Evolutionary conservation across 2,329 filamentous ascomycete species (phyloP).

Genomic region (Apiospora malaysiana): DNA sequence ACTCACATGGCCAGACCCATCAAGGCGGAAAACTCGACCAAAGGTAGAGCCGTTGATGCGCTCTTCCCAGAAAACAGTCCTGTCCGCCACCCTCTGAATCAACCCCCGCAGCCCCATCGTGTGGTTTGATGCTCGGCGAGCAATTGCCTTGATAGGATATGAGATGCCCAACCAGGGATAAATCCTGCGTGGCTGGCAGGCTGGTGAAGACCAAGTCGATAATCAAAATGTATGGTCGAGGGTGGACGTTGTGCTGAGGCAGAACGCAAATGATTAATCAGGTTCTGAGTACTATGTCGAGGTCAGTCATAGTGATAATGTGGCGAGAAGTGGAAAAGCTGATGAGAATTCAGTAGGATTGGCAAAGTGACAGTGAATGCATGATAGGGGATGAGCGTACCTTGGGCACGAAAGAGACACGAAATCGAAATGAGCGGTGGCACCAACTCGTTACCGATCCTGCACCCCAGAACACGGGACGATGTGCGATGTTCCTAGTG

Average conservation of each 20-base stretch:
- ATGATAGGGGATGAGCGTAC: background rate
- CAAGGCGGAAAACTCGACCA: conserved; percentile 65
- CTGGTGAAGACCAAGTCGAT: background rate
- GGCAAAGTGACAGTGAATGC: conserved; percentile 9
- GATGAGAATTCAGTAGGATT: background rate
- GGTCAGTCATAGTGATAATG: background rate
- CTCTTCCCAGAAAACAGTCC: conserved; percentile 32
- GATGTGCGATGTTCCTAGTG: conserved; percentile 22
- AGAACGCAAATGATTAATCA: background rate
- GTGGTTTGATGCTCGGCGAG: background rate
- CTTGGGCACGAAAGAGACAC: conserved; percentile 20
- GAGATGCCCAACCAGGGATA: background rate
- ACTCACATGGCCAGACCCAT: conserved; percentile 69
- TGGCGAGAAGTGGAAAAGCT: background rate
- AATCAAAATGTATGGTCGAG: background rate
- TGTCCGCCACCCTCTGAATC: conserved; percentile 29
- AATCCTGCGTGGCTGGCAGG: background rate
- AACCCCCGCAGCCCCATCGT: conserved; percentile 19
- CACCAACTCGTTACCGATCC: conserved; percentile 23
- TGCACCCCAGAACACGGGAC: conserved; percentile 13
- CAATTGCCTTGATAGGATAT: background rate
- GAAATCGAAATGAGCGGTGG: conserved; percentile 29
- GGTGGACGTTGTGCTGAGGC: background rate
- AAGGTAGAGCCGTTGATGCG: conserved; percentile 47
- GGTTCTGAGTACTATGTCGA: background rate